These are phyloP conservation scores for Sicyos baderoa DNA, from an alignment of 306 rosid species.

Conservation along the genomic window DNA sequence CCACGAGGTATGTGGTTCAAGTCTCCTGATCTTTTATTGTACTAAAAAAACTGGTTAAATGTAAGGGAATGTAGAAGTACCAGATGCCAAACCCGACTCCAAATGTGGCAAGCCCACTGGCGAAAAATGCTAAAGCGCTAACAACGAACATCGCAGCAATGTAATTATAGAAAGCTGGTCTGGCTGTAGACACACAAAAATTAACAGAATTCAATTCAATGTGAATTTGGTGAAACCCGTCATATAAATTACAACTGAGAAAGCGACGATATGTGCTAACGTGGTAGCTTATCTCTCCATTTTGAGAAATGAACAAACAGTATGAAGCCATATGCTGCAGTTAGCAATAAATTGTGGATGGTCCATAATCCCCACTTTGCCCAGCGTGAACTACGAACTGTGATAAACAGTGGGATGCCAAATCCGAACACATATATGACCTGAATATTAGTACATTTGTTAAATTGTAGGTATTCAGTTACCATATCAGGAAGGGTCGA, in stretches of 20 bases:
- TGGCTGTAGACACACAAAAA: constrained; percentile 45
- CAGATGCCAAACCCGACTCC: constrained; percentile 52
- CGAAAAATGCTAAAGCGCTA: constrained; percentile 36
- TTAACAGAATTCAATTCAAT: background rate
- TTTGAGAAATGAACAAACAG: constrained; percentile 61
- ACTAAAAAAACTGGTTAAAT: too few relatives aligned
- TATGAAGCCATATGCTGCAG: constrained; percentile 65
- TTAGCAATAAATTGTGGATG: constrained; percentile 43
- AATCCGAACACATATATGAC: constrained; percentile 63
- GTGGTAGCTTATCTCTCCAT: constrained; percentile 71
- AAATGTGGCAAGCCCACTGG: constrained; percentile 47
- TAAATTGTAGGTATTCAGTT: background rate
- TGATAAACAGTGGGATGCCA: constrained; percentile 52
- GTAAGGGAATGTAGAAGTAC: constrained; percentile 27
- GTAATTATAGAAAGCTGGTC: constrained; percentile 60
- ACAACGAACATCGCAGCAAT: constrained; percentile 46
- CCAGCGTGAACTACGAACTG: constrained; percentile 29
- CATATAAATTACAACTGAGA: background rate
- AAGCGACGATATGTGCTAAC: constrained; percentile 34
- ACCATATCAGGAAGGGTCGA: background rate
- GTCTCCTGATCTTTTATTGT: too few relatives aligned
- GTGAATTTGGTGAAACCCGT: constrained; percentile 4
- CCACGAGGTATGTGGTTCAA: too few relatives aligned
- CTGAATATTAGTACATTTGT: constrained; percentile 27
- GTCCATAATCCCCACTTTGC: constrained; percentile 63